A percentile compares a stretch with the other conserved stretches of the same genome.
Conservation (phyloP, 2,329 filamentous ascomycete genomes). For the Cladosporium colombiae region DNA sequence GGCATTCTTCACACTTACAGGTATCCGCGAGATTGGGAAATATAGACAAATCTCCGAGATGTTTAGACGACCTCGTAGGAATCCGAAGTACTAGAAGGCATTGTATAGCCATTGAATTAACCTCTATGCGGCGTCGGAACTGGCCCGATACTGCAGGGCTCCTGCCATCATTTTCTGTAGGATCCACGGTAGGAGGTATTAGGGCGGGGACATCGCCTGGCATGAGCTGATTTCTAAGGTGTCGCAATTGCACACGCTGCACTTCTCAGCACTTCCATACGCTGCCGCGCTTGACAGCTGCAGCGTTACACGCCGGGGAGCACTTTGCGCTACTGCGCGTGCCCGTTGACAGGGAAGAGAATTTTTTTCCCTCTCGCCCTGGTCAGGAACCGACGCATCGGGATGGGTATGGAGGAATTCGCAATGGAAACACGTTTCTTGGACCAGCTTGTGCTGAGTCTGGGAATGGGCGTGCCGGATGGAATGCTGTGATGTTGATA, state of each 20-base stretch:
- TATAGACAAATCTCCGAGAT: neutral
- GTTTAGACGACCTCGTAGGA: neutral
- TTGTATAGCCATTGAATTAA: neutral
- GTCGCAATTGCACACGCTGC: neutral
- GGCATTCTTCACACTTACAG: neutral
- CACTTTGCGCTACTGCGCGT: slow-evolving; percentile 1
- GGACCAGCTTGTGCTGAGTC: neutral
- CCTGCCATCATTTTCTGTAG: neutral
- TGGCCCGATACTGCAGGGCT: neutral
- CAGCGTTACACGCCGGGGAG: neutral
- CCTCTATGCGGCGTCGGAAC: neutral
- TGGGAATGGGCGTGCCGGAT: neutral
- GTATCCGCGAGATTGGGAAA: neutral
- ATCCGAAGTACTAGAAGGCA: neutral
- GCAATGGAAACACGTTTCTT: neutral
- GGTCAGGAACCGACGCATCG: neutral
- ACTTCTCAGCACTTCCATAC: neutral
- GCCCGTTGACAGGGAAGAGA: slow-evolving; percentile 18
- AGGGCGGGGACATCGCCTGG: neutral
- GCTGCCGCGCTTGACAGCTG: slow-evolving; percentile 5
- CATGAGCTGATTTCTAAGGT: neutral
- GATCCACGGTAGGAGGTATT: neutral
- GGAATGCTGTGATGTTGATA: neutral
- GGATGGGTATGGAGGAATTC: neutral
- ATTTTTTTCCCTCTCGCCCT: slow-evolving; percentile 4